A percentile compares a stretch with the other conserved stretches of the same genome.
phyloP scores from a whole-genome alignment of 2,329 filamentous ascomycete genomes.

The Ceratocystis papillata region DNA sequence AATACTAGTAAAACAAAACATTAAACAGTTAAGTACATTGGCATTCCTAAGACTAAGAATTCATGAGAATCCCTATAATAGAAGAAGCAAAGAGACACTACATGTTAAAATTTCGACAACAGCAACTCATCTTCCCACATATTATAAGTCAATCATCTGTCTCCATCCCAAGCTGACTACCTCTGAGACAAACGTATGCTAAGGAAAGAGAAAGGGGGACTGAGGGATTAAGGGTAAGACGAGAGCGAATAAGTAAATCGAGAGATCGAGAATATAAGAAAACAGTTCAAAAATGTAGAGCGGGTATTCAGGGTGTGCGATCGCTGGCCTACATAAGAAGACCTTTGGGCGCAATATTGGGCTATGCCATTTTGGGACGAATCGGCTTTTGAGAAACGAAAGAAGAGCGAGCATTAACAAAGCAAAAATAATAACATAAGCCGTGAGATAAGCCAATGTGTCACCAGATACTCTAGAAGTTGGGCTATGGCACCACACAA shows the following conservation, averaged over 20 bases:
- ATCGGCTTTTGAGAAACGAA: neutral
- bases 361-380: neutral
- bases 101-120: neutral
- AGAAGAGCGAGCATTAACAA: too few species aligned
- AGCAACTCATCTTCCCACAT: neutral
- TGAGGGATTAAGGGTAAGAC: neutral
- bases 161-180: neutral
- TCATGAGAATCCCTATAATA: neutral
- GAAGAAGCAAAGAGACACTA: neutral
- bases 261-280: neutral
- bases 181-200: neutral
- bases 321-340: too few species aligned
- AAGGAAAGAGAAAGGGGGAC: neutral
- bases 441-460: too few species aligned
- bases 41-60: neutral
- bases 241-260: neutral
- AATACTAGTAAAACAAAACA: constrained; percentile 13
- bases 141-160: neutral
- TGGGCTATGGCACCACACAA: constrained; percentile 9
- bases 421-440: neutral
- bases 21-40: neutral
- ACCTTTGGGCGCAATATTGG: too few species aligned
- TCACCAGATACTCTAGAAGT: neutral
- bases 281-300: neutral
- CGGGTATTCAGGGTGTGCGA: neutral